These are phyloP conservation scores for Linaria vulgaris DNA, from an alignment of 257 asterid genomes.

Conservation along the genomic window DNA sequence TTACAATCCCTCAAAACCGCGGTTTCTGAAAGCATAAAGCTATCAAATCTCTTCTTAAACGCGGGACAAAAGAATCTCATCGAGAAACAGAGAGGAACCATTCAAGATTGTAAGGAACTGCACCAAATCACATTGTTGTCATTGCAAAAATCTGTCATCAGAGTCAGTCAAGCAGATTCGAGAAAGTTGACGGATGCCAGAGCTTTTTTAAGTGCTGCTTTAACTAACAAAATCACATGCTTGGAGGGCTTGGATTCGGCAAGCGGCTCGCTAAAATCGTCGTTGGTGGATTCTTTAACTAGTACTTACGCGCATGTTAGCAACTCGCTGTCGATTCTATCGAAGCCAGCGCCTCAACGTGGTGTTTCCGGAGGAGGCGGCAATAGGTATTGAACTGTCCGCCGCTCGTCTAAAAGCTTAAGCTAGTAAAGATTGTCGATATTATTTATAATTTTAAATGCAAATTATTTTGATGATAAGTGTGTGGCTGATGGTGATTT, in stretches of 20 bases:
- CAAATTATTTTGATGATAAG: too few species aligned
- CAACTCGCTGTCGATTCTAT: conserved; percentile 60
- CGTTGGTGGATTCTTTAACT: conserved; percentile 40
- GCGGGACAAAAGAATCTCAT: conserved; percentile 31
- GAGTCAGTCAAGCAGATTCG: conserved; percentile 27
- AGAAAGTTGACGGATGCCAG: conserved; percentile 51
- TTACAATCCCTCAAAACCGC: conserved; percentile 63
- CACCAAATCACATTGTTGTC: conserved; percentile 64
- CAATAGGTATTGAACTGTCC: not conserved
- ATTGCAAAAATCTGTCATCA: conserved; percentile 44
- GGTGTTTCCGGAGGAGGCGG: conserved; percentile 22
- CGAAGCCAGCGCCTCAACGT: conserved; percentile 26
- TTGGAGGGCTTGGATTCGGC: conserved; percentile 68
- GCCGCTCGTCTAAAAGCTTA: too few species aligned
- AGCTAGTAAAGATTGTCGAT: too few species aligned
- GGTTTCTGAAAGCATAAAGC: conserved; percentile 41
- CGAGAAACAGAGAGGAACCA: conserved; percentile 66
- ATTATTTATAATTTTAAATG: too few species aligned
- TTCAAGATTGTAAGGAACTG: conserved; percentile 70
- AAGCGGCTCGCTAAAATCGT: conserved; percentile 51
- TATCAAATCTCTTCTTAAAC: conserved; percentile 46
- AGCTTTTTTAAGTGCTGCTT: conserved; percentile 65
- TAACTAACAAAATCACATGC: conserved; percentile 74
- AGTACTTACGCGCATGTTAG: conserved; percentile 54
- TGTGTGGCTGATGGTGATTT: too few species aligned